phyloP scores from a whole-genome alignment of 768 basidiomycete species.

The Chalciporus piperatus region DNA sequence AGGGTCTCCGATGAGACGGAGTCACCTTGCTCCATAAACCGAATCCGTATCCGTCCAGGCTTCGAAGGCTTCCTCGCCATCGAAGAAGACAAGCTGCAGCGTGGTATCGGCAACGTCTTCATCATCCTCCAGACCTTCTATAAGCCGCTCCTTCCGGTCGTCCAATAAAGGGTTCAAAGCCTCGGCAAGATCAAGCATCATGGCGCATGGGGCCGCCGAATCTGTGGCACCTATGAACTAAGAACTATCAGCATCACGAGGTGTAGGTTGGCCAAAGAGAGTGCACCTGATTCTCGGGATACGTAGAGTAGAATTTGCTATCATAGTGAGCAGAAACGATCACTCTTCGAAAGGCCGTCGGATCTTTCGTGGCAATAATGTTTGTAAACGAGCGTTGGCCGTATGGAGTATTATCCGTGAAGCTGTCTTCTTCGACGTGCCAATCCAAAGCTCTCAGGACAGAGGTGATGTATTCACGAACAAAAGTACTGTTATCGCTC shows the following conservation, averaged over 20 bases:
- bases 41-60: slow-evolving; percentile 89
- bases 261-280: background rate
- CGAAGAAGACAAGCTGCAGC: slow-evolving; percentile 91
- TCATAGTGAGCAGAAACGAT: slow-evolving; percentile 93
- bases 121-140: slow-evolving; percentile 58
- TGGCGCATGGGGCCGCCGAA: slow-evolving; percentile 92
- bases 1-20: background rate
- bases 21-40: slow-evolving; percentile 89
- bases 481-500: slow-evolving; percentile 75
- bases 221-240: slow-evolving; percentile 98
- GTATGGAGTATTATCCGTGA: slow-evolving; percentile 76
- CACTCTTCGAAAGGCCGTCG: slow-evolving; percentile 74
- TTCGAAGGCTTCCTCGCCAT: slow-evolving; percentile 95
- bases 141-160: slow-evolving; percentile 51
- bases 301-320: slow-evolving; percentile 78
- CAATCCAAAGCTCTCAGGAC: slow-evolving; percentile 73
- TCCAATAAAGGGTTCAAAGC: slow-evolving; percentile 72
- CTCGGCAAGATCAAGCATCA: slow-evolving; percentile 91
- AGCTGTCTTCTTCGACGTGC: slow-evolving; percentile 85
- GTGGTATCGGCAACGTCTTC: slow-evolving; percentile 83
- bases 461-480: slow-evolving; percentile 77
- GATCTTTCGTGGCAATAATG: slow-evolving; percentile 93
- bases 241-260: slow-evolving; percentile 10
- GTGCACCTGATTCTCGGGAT: slow-evolving; percentile 72
- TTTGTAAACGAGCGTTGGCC: slow-evolving; percentile 82